These are phyloP conservation scores for Hygrocybe punicea DNA, from an alignment of 768 basidiomycete genomes.

Conservation along the genomic window DNA sequence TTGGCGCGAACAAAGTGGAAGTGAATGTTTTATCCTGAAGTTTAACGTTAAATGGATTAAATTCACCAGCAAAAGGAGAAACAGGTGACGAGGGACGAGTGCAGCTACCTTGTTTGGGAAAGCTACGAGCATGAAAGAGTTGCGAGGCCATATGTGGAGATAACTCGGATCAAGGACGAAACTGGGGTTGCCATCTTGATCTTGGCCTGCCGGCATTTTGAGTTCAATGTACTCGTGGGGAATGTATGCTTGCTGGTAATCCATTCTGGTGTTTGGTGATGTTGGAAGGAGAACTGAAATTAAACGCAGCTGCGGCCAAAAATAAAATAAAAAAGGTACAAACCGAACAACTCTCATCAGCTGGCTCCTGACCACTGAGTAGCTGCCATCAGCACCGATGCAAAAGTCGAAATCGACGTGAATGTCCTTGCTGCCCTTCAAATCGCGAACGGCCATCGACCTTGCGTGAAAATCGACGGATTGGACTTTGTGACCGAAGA, in stretches of 20 bases:
- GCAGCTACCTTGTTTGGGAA: conserved; percentile 88
- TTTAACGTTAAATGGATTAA: conserved; percentile 2
- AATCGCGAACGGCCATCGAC: conserved; percentile 51
- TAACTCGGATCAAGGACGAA: conserved; percentile 92
- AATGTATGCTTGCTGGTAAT: conserved; percentile 94
- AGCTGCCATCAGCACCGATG: conserved; percentile 91
- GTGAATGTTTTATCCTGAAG: conserved; percentile 94
- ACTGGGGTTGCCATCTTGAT: conserved; percentile 54
- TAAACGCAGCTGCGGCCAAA: not conserved
- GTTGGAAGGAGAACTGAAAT: conserved; percentile 28
- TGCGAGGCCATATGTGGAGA: conserved; percentile 98
- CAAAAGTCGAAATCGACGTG: conserved; percentile 69
- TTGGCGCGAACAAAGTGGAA: conserved; percentile 92
- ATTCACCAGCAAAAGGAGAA: conserved; percentile 20
- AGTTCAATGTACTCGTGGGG: conserved; percentile 95
- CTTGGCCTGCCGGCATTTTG: conserved; percentile 81
- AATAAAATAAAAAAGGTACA: conserved; percentile 30
- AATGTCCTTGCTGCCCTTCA: conserved; percentile 40
- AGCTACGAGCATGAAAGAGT: conserved; percentile 99
- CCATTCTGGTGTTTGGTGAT: conserved; percentile 61
- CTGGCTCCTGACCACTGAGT: conserved; percentile 86
- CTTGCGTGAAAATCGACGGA: conserved; percentile 71
- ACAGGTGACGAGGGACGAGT: conserved; percentile 16
- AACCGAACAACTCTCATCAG: conserved; percentile 94
- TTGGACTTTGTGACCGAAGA: conserved; percentile 79